Percentiles rank a stretch among this genome's conserved stretches.
phyloP scores from a whole-genome alignment of 768 basidiomycete genomes.

The Termitomyces sp. region DNA sequence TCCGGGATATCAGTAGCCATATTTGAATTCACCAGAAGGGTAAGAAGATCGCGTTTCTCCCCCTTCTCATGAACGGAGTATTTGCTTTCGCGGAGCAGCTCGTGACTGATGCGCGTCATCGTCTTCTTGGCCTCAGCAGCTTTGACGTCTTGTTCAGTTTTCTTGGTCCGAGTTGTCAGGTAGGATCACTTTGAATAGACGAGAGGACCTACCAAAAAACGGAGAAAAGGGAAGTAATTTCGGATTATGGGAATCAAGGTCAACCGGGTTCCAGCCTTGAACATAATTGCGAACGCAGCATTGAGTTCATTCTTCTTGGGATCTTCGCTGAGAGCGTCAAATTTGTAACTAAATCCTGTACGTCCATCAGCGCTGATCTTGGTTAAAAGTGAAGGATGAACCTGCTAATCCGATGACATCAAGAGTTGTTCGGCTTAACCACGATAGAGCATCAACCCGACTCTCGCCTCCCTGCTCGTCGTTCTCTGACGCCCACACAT shows the following conservation, averaged over 20 bases:
- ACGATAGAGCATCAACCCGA: conserved; percentile 55
- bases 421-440: conserved; percentile 64
- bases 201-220: conserved; percentile 26
- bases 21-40: conserved; percentile 44
- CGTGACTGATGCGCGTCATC: conserved; percentile 37
- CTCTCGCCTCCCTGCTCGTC: conserved; percentile 20
- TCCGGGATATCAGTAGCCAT: conserved; percentile 39
- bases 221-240: conserved; percentile 27
- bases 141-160: conserved; percentile 14
- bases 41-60: conserved; percentile 45
- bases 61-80: conserved; percentile 14
- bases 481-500: conserved; percentile 38
- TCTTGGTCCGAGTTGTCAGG: conserved; percentile 5
- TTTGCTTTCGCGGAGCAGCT: conserved; percentile 42
- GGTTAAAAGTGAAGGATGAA: conserved; percentile 28
- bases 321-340: conserved; percentile 20
- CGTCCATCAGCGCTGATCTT: background rate
- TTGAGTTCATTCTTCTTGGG: conserved; percentile 39
- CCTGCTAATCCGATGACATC: conserved; percentile 76
- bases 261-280: conserved; percentile 33
- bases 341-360: conserved; percentile 25
- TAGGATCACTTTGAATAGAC: background rate
- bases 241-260: conserved; percentile 23
- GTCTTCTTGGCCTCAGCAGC: conserved; percentile 23
- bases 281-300: conserved; percentile 42